A percentile compares a stretch with the other conserved stretches of the same genome.
These are phyloP conservation scores for Pyricularia sp. DNA, from an alignment of 2,329 filamentous ascomycete genomes.

Conservation along the genomic window DNA sequence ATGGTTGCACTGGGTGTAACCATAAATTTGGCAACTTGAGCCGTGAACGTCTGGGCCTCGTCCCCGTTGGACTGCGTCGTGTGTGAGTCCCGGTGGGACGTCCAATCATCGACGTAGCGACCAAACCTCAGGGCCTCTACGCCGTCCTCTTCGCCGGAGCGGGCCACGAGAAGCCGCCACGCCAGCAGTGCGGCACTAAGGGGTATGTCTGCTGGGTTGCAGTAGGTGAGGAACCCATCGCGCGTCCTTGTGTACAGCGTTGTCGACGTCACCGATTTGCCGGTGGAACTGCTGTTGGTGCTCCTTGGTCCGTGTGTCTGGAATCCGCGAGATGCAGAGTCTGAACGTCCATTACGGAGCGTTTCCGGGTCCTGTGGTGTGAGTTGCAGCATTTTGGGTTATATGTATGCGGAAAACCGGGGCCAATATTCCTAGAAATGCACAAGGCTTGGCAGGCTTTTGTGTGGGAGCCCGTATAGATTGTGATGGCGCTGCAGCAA, in stretches of 20 bases:
- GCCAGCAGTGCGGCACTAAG: conserved; percentile 1
- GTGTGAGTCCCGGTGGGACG: background rate
- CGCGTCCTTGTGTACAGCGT: background rate
- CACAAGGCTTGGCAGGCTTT: background rate
- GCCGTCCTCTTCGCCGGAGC: conserved; percentile 4
- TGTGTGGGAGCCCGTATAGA: background rate
- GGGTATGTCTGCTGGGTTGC: background rate
- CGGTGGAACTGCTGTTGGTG: background rate
- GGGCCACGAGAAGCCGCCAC: conserved; percentile 2
- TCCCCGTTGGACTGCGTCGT: background rate
- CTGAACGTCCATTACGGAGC: background rate
- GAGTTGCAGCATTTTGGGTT: background rate
- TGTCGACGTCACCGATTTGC: background rate
- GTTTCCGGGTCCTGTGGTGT: background rate
- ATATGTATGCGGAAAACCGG: background rate
- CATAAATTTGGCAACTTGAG: background rate
- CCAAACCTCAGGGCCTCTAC: conserved; percentile 1
- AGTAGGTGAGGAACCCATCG: background rate
- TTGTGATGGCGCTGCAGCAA: background rate
- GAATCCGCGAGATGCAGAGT: background rate
- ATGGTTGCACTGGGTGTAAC: conserved; percentile 2
- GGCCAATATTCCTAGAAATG: background rate
- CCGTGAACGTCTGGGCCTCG: background rate
- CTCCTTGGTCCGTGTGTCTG: background rate
- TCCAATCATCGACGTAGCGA: background rate